Evolutionary conservation across 2,329 filamentous ascomycete species (phyloP), one percentile per base, ranked within the genome.

Genomic region (Calonectria crousiana): DNA sequence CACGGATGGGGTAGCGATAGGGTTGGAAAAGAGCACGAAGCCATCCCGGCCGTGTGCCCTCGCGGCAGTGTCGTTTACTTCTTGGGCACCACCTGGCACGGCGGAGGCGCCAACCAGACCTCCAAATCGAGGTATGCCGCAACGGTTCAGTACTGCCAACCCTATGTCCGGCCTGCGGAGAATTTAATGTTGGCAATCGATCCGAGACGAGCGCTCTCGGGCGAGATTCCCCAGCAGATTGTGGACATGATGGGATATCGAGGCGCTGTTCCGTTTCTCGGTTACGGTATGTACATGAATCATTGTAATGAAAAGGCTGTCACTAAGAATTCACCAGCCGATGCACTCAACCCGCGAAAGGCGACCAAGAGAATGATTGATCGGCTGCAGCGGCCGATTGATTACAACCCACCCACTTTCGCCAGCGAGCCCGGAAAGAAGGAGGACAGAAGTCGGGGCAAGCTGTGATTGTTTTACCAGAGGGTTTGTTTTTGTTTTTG

Each of bases 171-270:
- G 10, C 70, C 70, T 6, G 13, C 68, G n/a, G 70, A 72, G n/a
- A 72, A 72, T 34, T 18, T 72, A 53, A 72, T 72, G 70, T 13
- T 69, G 26, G 65, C 65, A n/a, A 56, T 72, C 10, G 70, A 72
- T 32, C 70, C 70, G 11, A 53, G 70, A 26, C 65, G 70, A 6
- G 70, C 70, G 16, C 65, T 72, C 2, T 72, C 70, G 18, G 70
- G 70, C 8, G 70, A 72, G 28, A 72, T 72, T 32, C 70, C 70
- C 14, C 58, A 53, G 18, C 53, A 64, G 44, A 72, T 72, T 26
- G 70, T 72, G 8, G 70, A 72, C 28, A 72, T 72, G 70, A 72
- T 72, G 70, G 70, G 70, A 18, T 72, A 72, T n/a, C 56, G 70
- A 64, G 68, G 70, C 14, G 70, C 70, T n/a, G 20, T 58, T 18